Conservation (phyloP, 345 rosid species). For the Tarenaya hassleriana region DNA sequence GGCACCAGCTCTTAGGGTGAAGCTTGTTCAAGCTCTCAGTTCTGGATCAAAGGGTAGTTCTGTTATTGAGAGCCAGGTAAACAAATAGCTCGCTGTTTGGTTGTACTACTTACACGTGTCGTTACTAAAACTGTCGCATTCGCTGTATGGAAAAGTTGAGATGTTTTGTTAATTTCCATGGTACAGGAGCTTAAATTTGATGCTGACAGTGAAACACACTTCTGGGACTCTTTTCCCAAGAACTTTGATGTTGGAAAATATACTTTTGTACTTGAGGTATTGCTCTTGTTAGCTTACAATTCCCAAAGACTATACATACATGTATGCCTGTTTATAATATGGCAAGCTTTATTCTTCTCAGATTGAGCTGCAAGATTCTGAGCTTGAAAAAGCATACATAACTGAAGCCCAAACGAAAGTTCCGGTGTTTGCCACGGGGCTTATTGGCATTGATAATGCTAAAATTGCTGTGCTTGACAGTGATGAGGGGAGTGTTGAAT, state of each 20-base stretch:
- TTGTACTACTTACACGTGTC: background rate
- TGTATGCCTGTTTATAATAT: conserved; percentile 15
- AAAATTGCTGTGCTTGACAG: conserved; percentile 81
- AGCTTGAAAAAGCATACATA: conserved; percentile 45
- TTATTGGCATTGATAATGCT: conserved; percentile 52
- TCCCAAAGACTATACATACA: conserved; percentile 8
- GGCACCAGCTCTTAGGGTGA: conserved; percentile 77
- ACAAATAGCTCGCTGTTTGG: conserved; percentile 7
- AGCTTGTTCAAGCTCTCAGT: conserved; percentile 47
- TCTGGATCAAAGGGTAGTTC: conserved; percentile 48
- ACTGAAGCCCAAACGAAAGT: conserved; percentile 58
- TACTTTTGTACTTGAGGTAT: conserved; percentile 80
- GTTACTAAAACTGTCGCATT: conserved; percentile 7
- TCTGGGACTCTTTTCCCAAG: conserved; percentile 49
- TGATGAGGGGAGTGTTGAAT: conserved; percentile 70
- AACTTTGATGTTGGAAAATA: conserved; percentile 76
- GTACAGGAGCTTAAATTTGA: conserved; percentile 78
- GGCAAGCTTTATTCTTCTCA: conserved; percentile 23
- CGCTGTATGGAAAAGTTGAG: background rate
- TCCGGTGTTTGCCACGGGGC: conserved; percentile 58
- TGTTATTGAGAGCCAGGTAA: conserved; percentile 64
- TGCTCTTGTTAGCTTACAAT: conserved; percentile 12
- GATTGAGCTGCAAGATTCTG: conserved; percentile 59
- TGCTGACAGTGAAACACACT: conserved; percentile 34
- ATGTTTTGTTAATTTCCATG: conserved; percentile 17